Evolutionary conservation across 257 asterid genomes (phyloP), one percentile per base, ranked within the genome.

Genomic region (Solanum chmielewskii): DNA sequence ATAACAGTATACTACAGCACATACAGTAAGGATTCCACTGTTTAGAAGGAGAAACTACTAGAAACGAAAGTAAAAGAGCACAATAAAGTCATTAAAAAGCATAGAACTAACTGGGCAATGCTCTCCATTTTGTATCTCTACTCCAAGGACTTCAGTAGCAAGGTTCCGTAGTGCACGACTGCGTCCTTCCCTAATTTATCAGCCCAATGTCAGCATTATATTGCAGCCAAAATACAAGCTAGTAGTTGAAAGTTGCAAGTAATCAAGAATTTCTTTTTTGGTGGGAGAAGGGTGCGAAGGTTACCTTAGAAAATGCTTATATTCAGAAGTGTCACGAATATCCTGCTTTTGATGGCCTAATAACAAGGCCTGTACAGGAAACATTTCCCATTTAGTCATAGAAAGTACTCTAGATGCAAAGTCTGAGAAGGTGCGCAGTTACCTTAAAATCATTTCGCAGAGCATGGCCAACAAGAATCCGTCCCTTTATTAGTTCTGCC

Each of bases 391-490:
- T 39, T 74, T 74, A 74, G 82, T 74, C 74, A 64, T 44, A 42
- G 84, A 60, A 86, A 81, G 31, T 47, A 83, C 85, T 71, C 77
- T 73, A 82, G 49, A 39, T 12, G 6, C 77, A 7, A 39, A 75
- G 52, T 77, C 47, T 62, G 86, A 44, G 82, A 42, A 88, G 31
- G 71, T n/a, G 69, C 33, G n/a, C 35, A 52, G 23, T 83, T 88
- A 92, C 99, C 92, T 92, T 97, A 37, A 97, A 95, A 93, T 97
- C 99, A 91, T 95, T 95, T 91, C 93, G 96, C 88, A 97, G 88
- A 68, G 99, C 99, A 92, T 97, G 99, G 70, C 99, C 99, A 33
- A 95, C 99, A 88, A 97, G 98, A 84, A 92, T 91, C 92, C 88
- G 91, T 87, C 92, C 98, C 85, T 95, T 88, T 71, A 94, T 92